Evolutionary conservation across 2,329 filamentous ascomycete species (phyloP), one percentile per base, ranked within the genome.

Genomic region (Zymoseptoria crescenta): DNA sequence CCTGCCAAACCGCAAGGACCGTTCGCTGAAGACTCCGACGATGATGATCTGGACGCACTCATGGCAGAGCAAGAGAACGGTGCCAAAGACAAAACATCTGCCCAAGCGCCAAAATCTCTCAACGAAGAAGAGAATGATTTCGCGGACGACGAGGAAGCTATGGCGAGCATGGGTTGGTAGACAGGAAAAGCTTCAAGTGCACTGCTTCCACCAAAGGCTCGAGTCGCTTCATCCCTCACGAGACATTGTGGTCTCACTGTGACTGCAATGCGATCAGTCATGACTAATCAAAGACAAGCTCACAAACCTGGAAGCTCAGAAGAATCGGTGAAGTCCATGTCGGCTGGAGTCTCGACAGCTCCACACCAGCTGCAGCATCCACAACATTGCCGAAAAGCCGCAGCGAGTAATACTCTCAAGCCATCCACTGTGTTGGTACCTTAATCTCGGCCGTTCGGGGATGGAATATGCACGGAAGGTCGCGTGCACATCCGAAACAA

Each of bases 71-170:
- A 78, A 49, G 35, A 45, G 13, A 45, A 72, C 72, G 27, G 52
- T 58, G 3, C 51, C 35, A 20, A 19, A 19, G 30, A 28, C 54
- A 30, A 50, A 30, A 21, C 29, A 30, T 52, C 48, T 51, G 54
- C 9, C 5, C 48, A 52, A 9, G n/a, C 6, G 13, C 65, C 21
- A 1, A 51, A 19, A 9, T 2, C 19, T 29, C 13, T 16, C 4
- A 20, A 24, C 3, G 49, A 62, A 6, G 16, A 24, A 24, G 49
- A 71, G 4, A 70, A 79, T 41, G 72, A 77, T 24, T 85, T 82
- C 69, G 81, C 79, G 1, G 85, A 86, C 56, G 85, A 87, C 13
- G 83, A 87, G 72, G 86, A 84, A 60, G 85, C 81, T 0, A 86
- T 91, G 83, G 83, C 81, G 45, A 66, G 65, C 35, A 70, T 74